Base-by-base conservation (phyloP, 148 eudicot genomes). In the Linanthus parryae region DNA sequence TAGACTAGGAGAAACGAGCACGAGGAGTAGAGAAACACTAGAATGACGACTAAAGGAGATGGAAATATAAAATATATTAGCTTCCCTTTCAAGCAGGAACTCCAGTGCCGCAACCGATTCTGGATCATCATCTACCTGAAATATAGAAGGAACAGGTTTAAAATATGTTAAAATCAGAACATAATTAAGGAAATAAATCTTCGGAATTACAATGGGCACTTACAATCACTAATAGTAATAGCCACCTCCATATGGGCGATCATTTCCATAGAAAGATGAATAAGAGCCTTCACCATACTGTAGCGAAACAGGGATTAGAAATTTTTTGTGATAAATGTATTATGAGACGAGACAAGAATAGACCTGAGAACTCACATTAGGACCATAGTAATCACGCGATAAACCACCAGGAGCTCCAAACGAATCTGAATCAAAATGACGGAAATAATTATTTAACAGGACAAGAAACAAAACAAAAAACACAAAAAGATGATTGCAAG, bases 181-280 rank as follows among this genome's bases (percentile, higher is more conserved):
- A 20, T 40, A 9, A 55, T n/a, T 19, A 59, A 23, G 48, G 35
- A 18, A 34, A 48, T 48, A 36, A 36, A 39, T 10, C 44, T 30
- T 16, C 23, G 11, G 23, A 27, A 44, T 67, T 73, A 69, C 81
- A 77, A 49, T 44, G 28, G 47, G 30, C 20, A 42, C 33, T 17
- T 49, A 28, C 54, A 49, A 46, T 44, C 54, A 31, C 77, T 79
- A 82, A 57, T 77, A 73, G 61, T 76, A 71, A 56, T 77, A 72
- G 51, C 89, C 81, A 54, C 95, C 66, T 38, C 86, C 81, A 68
- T 76, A 80, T 4, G 84, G 67, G 36, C 72, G 91, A 59, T 62
- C 82, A 56, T 68, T 70, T 34, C 74, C 61, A 54, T 68, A 56
- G 55, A 65, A 77, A 31, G 87, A 66, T 44, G 95, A 59, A 54